Evolutionary conservation across 192 early-diverging fungal genomes (phyloP).

Genomic region (Coemansia sp.): DNA sequence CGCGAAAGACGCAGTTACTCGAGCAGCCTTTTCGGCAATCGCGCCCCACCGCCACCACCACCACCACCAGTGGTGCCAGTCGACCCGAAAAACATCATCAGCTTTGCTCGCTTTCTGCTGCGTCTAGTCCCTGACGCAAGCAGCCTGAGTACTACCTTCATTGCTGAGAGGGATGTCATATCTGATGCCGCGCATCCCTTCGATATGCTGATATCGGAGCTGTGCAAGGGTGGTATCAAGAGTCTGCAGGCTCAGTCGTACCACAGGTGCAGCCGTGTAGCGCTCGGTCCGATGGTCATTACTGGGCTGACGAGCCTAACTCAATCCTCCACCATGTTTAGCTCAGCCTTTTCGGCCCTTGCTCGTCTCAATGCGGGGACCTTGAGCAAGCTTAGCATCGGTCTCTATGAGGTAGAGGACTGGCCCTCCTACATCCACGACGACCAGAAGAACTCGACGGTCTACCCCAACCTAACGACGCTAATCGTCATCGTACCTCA

Average conservation of each 20-base stretch:
- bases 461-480: background rate
- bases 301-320: background rate
- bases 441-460: background rate
- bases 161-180: background rate
- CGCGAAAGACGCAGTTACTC: background rate
- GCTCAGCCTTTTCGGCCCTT: background rate
- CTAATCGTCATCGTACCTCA: background rate
- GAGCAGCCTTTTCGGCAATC: background rate
- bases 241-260: background rate
- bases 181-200: background rate
- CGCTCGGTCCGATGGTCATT: background rate
- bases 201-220: background rate
- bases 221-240: background rate
- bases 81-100: background rate
- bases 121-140: background rate
- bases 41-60: background rate
- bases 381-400: background rate
- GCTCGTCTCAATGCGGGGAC: background rate
- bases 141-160: background rate
- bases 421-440: background rate
- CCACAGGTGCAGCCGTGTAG: background rate
- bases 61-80: background rate
- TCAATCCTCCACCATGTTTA: background rate
- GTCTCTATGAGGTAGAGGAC: background rate
- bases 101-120: background rate